A percentile compares a stretch with the other conserved stretches of the same genome.
These are phyloP conservation scores for Argentina anserina DNA, from an alignment of 306 rosid genomes.

Conservation along the genomic window DNA sequence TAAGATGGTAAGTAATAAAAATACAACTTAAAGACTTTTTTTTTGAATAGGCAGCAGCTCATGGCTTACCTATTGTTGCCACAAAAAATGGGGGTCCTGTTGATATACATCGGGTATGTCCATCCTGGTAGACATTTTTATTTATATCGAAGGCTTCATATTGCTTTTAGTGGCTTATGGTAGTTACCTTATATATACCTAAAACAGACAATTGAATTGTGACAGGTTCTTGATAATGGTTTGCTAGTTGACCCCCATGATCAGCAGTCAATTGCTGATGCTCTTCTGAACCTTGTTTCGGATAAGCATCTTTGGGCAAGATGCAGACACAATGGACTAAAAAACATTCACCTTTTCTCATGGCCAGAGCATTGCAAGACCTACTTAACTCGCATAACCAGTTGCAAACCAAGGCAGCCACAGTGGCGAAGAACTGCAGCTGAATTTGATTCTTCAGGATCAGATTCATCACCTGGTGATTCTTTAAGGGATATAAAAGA, in stretches of 20 bases:
- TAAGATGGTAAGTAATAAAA: conserved; percentile 5
- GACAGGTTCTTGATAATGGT: conserved; percentile 47
- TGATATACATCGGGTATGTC: conserved; percentile 50
- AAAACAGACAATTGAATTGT: neutral
- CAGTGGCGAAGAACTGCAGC: conserved; percentile 43
- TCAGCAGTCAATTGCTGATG: conserved; percentile 51
- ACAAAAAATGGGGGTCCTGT: conserved; percentile 61
- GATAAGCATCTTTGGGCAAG: conserved; percentile 62
- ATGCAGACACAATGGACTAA: conserved; percentile 56
- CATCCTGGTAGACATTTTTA: conserved; percentile 8
- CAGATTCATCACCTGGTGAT: conserved; percentile 52
- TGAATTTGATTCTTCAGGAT: conserved; percentile 26
- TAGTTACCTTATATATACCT: neutral
- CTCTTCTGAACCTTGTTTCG: conserved; percentile 63
- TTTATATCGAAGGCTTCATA: conserved; percentile 3
- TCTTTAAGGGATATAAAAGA: conserved; percentile 56
- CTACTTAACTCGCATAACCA: conserved; percentile 43
- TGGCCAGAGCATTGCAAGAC: conserved; percentile 61
- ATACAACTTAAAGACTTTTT: neutral
- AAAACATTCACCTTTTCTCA: conserved; percentile 56
- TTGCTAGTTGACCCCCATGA: conserved; percentile 58
- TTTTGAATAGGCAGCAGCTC: conserved; percentile 51
- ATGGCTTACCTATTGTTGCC: conserved; percentile 61
- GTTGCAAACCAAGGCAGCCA: conserved; percentile 57
- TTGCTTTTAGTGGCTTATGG: neutral